Evolutionary conservation across 2,329 filamentous ascomycete genomes (phyloP).

Genomic region (Claviceps citrina): DNA sequence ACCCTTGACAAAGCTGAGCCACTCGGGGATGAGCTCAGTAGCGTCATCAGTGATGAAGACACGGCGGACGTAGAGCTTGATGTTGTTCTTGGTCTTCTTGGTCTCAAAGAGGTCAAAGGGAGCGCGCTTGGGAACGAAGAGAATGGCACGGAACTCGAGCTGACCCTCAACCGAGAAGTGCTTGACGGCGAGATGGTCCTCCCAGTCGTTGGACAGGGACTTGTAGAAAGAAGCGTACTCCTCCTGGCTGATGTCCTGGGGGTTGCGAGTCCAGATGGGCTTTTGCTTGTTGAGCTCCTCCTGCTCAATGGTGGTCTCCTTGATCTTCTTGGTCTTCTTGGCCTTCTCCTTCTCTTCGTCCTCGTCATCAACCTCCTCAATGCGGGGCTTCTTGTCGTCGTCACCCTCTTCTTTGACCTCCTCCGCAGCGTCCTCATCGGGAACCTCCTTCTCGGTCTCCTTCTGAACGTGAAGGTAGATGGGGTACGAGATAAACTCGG

Average conservation of each 20-base stretch:
- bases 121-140: conserved; percentile 98
- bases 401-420: conserved; percentile 50
- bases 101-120: conserved; percentile 99
- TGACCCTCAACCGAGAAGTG: conserved; percentile 99
- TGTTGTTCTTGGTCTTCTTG: conserved; percentile 99
- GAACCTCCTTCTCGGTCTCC: conserved; percentile 98
- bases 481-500: conserved; percentile 99
- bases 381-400: conserved; percentile 89
- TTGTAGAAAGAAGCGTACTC: conserved; percentile 99
- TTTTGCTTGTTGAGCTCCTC: conserved; percentile 99
- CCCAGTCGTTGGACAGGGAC: conserved; percentile 99
- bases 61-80: conserved; percentile 99
- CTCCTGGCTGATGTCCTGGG: conserved; percentile 83
- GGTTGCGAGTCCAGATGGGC: conserved; percentile 99
- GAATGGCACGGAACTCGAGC: conserved; percentile 98
- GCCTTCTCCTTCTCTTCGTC: conserved; percentile 81
- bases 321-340: conserved; percentile 98
- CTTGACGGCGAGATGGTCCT: conserved; percentile 98
- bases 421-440: conserved; percentile 78
- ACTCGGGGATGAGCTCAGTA: conserved; percentile 97
- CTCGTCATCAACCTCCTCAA: conserved; percentile 79
- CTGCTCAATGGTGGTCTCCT: conserved; percentile 96
- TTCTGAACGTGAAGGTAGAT: conserved; percentile 99
- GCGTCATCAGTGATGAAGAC: conserved; percentile 99
- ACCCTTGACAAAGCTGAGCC: conserved; percentile 99